These are phyloP conservation scores for Cicer bijugum DNA, from an alignment of 306 rosid species.

Conservation along the genomic window DNA sequence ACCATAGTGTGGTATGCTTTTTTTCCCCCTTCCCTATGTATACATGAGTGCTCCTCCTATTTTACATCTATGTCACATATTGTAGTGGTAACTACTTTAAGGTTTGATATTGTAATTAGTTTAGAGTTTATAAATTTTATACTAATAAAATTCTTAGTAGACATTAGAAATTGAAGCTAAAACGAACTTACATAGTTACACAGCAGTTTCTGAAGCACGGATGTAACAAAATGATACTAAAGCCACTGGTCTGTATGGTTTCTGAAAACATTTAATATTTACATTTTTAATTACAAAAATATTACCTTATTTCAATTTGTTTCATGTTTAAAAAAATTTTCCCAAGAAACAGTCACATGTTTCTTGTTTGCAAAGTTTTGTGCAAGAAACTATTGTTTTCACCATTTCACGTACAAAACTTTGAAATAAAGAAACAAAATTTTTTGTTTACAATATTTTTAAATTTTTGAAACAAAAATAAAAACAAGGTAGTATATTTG, in stretches of 20 bases:
- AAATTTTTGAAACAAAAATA: background rate
- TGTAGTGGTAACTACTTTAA: slow-evolving; percentile 13
- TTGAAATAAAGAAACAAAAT: background rate
- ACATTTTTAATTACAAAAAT: background rate
- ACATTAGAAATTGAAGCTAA: slow-evolving; percentile 12
- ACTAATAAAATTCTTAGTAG: background rate
- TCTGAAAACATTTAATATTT: background rate
- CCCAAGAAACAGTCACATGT: no score
- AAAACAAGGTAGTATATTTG: background rate
- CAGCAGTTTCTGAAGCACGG: background rate
- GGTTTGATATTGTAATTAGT: background rate
- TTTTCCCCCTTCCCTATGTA: background rate
- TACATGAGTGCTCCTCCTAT: slow-evolving; percentile 3
- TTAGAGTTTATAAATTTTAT: slow-evolving; percentile 20
- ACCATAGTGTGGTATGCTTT: slow-evolving; percentile 8
- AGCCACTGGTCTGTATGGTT: background rate
- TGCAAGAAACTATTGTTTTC: background rate
- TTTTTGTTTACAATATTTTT: no score
- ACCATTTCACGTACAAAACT: background rate
- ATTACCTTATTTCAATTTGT: background rate
- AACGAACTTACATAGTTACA: background rate
- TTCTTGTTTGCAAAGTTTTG: background rate
- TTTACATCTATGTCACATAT: slow-evolving; percentile 12
- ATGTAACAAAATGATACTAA: slow-evolving; percentile 1
- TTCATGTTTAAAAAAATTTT: no score